A percentile compares a stretch with the other conserved stretches of the same genome.
phyloP scores from a whole-genome alignment of 345 rosid species.

The Citrus mangshanensis region DNA sequence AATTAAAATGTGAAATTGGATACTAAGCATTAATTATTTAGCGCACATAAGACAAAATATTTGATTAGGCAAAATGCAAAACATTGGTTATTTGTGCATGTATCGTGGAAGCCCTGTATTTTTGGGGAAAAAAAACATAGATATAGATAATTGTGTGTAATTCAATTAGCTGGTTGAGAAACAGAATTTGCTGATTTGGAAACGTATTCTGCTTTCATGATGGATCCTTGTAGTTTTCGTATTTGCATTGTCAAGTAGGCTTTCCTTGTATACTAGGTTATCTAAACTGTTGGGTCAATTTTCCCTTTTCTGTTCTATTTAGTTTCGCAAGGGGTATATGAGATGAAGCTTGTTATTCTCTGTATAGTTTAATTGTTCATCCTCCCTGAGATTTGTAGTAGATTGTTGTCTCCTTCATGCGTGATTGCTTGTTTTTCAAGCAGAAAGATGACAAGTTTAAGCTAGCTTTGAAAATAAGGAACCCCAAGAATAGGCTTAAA shows the following conservation, averaged over 20 bases:
- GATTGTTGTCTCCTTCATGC: neutral
- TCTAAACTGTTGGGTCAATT: neutral
- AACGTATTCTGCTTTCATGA: neutral
- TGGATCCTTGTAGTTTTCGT: neutral
- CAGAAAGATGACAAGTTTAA: slow-evolving; percentile 94
- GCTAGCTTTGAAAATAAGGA: slow-evolving; percentile 84
- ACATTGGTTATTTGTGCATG: neutral
- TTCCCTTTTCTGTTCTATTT: neutral
- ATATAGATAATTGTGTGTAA: neutral
- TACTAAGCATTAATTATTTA: neutral
- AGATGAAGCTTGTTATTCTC: neutral
- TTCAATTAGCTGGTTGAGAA: neutral
- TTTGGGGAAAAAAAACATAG: neutral
- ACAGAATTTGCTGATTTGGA: neutral
- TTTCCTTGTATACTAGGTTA: neutral
- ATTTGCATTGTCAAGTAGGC: neutral
- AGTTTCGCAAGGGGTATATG: neutral
- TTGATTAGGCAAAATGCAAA: neutral
- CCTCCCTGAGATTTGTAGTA: neutral
- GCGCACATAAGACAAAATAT: neutral
- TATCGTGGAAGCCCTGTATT: neutral
- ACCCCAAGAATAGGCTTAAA: slow-evolving; percentile 81
- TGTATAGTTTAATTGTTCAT: neutral
- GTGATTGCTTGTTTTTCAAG: slow-evolving; percentile 22
- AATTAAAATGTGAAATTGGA: neutral